These are phyloP conservation scores for Sporothrix humicola DNA, from an alignment of 2,329 filamentous ascomycete species.

Conservation along the genomic window DNA sequence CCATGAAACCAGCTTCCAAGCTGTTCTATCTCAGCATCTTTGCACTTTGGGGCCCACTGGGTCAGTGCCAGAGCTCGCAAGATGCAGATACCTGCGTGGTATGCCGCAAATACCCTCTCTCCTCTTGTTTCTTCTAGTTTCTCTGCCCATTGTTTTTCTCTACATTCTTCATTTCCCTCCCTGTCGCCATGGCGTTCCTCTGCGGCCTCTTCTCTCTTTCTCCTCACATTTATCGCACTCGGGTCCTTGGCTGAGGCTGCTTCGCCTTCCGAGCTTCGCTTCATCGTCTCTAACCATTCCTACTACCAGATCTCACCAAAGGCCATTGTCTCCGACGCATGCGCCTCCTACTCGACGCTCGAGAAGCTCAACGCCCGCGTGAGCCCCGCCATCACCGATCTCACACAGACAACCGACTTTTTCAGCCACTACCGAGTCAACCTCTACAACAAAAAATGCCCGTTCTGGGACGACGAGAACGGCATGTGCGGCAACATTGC, in stretches of 20 bases:
- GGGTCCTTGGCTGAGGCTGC: constrained; percentile 30
- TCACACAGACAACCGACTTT: constrained; percentile 91
- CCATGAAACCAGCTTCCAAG: constrained; percentile 60
- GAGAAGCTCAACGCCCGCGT: constrained; percentile 80
- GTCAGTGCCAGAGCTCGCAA: constrained; percentile 50
- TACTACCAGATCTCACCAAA: constrained; percentile 77
- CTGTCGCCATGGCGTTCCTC: constrained; percentile 34
- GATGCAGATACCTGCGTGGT: constrained; percentile 60
- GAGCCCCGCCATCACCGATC: constrained; percentile 75
- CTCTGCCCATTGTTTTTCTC: constrained; percentile 32
- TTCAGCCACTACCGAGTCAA: constrained; percentile 98
- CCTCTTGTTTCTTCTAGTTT: constrained; percentile 34
- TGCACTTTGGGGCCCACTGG: constrained; percentile 58
- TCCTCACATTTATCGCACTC: constrained; percentile 34
- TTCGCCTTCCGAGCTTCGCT: constrained; percentile 38
- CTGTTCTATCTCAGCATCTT: constrained; percentile 63
- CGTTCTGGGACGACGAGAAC: constrained; percentile 93
- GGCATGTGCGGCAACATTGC: constrained; percentile 97
- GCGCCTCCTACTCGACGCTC: constrained; percentile 89
- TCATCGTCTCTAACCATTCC: constrained; percentile 50
- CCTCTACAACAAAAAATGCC: constrained; percentile 90
- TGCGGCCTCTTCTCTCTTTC: constrained; percentile 19
- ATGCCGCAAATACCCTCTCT: constrained; percentile 46
- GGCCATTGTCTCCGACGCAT: constrained; percentile 90
- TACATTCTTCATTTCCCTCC: background rate